These are phyloP conservation scores for Penicillium sp. DNA, from an alignment of 2,329 filamentous ascomycete species.

Conservation along the genomic window DNA sequence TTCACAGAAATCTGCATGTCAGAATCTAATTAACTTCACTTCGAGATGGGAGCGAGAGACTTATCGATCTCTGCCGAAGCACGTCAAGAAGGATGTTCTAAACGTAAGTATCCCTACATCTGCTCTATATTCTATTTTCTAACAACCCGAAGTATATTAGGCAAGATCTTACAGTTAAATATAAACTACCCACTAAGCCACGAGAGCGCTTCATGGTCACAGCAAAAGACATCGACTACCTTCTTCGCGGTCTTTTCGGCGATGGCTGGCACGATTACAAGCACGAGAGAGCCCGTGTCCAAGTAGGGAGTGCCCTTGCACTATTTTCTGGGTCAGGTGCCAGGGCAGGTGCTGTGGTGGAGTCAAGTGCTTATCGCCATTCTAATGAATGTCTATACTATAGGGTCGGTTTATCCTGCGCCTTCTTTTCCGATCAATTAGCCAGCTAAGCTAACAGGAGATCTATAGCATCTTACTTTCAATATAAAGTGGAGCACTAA, in stretches of 20 bases:
- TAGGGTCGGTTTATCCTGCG: constrained; percentile 7
- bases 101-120: not conserved
- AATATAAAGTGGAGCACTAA: constrained; percentile 15
- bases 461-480: constrained; percentile 15
- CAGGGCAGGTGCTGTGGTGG: constrained; percentile 8
- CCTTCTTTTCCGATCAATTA: too few relatives aligned
- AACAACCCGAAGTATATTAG: constrained; percentile 19
- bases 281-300: constrained; percentile 2
- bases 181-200: constrained; percentile 12
- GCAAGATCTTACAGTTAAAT: constrained; percentile 7
- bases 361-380: constrained; percentile 18
- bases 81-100: constrained; percentile 15
- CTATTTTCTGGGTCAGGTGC: constrained; percentile 7
- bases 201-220: constrained; percentile 11
- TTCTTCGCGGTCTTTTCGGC: constrained; percentile 10
- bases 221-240: constrained; percentile 17
- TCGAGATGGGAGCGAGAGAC: constrained; percentile 17
- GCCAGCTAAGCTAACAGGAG: constrained; percentile 4
- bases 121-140: constrained; percentile 1
- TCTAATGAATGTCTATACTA: constrained; percentile 22
- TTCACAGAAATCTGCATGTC: constrained; percentile 5
- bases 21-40: constrained; percentile 9
- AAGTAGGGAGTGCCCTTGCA: too few relatives aligned
- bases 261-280: constrained; percentile 9
- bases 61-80: not conserved